phyloP scores from a whole-genome alignment of 1,139 yeast species.

The Pichia sp. region DNA sequence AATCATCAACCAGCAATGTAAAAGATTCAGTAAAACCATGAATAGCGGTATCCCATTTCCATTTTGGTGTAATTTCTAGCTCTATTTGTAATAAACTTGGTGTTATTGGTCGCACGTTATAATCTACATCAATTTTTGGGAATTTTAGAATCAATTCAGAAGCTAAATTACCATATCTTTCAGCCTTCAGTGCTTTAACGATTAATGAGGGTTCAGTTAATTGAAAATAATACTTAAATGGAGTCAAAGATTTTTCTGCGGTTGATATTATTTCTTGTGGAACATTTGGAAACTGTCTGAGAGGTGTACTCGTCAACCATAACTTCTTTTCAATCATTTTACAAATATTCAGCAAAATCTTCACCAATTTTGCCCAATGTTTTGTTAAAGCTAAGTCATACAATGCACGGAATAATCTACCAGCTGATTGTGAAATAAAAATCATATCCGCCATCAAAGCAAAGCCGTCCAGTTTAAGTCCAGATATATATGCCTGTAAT shows the following conservation, averaged over 20 bases:
- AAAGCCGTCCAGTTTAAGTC: constrained; percentile 73
- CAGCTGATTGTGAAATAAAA: constrained; percentile 89
- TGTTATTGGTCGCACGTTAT: constrained; percentile 72
- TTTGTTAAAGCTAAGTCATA: constrained; percentile 69
- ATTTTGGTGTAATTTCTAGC: constrained; percentile 60
- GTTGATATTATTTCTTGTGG: constrained; percentile 66
- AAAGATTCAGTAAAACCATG: constrained; percentile 69
- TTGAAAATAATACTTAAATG: constrained; percentile 74
- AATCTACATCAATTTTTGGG: constrained; percentile 56
- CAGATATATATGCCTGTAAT: constrained; percentile 78
- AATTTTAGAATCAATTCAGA: constrained; percentile 61
- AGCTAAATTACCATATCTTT: constrained; percentile 56
- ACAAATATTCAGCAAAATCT: constrained; percentile 54
- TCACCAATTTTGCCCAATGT: constrained; percentile 67
- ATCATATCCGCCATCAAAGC: constrained; percentile 93
- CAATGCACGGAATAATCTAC: constrained; percentile 79
- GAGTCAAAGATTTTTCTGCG: constrained; percentile 75
- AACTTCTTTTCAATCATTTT: constrained; percentile 75
- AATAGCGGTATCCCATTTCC: constrained; percentile 64
- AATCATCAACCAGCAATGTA: constrained; percentile 69
- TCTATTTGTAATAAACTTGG: constrained; percentile 59
- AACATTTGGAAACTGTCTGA: constrained; percentile 69
- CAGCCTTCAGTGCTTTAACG: constrained; percentile 75
- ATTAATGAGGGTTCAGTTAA: constrained; percentile 62
- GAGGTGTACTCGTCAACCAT: constrained; percentile 84